Percentiles rank a stretch among this genome's conserved stretches.
Evolutionary conservation across 495 filamentous ascomycete species (phyloP).

Genomic region (Xylaria bambusicola): DNA sequence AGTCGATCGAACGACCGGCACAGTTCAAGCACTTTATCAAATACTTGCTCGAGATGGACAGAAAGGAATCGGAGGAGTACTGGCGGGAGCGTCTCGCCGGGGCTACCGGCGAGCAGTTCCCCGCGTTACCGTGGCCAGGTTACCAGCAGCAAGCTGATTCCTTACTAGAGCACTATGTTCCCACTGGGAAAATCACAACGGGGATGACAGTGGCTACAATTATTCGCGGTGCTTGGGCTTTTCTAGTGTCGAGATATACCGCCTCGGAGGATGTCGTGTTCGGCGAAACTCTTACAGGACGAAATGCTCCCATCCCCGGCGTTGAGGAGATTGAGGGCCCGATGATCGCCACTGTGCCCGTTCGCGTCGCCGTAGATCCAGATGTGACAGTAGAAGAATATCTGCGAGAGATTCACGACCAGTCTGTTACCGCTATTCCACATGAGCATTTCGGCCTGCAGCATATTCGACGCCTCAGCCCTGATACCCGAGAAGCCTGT

Average conservation of each 20-base stretch:
- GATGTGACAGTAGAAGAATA: slow-evolving; percentile 35
- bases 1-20: slow-evolving; percentile 44
- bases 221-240: slow-evolving; percentile 64
- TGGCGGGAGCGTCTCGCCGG: slow-evolving; percentile 50
- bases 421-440: slow-evolving; percentile 53
- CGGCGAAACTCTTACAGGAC: slow-evolving; percentile 59
- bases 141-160: slow-evolving; percentile 58
- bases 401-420: slow-evolving; percentile 55
- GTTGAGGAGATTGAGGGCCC: slow-evolving; percentile 59
- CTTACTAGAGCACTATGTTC: slow-evolving; percentile 52
- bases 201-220: slow-evolving; percentile 58
- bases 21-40: slow-evolving; percentile 49
- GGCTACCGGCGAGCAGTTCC: slow-evolving; percentile 59
- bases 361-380: slow-evolving; percentile 50
- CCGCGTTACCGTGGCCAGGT: slow-evolving; percentile 53
- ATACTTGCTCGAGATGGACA: slow-evolving; percentile 42
- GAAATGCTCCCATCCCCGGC: slow-evolving; percentile 52
- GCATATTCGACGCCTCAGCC: slow-evolving; percentile 63
- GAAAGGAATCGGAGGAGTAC: slow-evolving; percentile 35
- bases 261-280: slow-evolving; percentile 55
- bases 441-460: slow-evolving; percentile 72
- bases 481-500: slow-evolving; percentile 64
- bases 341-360: slow-evolving; percentile 66
- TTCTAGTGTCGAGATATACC: slow-evolving; percentile 56
- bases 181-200: slow-evolving; percentile 37